Evolutionary conservation across 176 grass and related monocot species (phyloP).

Genomic region (Ananas comosus): DNA sequence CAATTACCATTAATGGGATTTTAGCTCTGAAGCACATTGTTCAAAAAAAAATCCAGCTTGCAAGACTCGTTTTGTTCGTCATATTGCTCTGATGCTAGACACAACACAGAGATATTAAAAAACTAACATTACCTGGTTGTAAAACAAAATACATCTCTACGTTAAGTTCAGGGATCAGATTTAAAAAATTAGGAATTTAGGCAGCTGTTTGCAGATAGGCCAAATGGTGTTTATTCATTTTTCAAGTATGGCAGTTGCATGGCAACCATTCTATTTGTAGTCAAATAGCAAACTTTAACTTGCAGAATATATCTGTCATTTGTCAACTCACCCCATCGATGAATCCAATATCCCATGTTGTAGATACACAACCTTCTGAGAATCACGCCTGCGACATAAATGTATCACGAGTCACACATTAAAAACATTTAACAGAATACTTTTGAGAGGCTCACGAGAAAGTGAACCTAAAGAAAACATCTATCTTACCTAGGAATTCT

Average conservation of each 20-base stretch:
- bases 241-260: not conserved
- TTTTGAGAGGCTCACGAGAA: not conserved
- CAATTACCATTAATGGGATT: no score
- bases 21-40: no score
- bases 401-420: conserved; percentile 13
- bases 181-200: no score
- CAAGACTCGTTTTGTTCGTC: no score
- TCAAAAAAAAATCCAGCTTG: no score
- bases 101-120: no score
- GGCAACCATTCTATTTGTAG: no score
- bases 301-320: not conserved
- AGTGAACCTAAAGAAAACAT: not conserved
- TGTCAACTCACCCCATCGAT: conserved; percentile 81
- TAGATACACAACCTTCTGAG: conserved; percentile 70
- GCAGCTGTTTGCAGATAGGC: not conserved
- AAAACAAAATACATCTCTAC: no score
- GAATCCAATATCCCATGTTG: conserved; percentile 98
- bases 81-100: no score
- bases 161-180: no score
- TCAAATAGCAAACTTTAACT: no score
- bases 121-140: no score
- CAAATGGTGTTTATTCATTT: not conserved
- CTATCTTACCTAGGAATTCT: conserved; percentile 77
- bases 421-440: conserved; percentile 18
- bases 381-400: conserved; percentile 61